Percentiles rank a stretch among this genome's conserved stretches.
Conservation (phyloP, 2,329 filamentous ascomycete genomes). For the Monilinia laxa region DNA sequence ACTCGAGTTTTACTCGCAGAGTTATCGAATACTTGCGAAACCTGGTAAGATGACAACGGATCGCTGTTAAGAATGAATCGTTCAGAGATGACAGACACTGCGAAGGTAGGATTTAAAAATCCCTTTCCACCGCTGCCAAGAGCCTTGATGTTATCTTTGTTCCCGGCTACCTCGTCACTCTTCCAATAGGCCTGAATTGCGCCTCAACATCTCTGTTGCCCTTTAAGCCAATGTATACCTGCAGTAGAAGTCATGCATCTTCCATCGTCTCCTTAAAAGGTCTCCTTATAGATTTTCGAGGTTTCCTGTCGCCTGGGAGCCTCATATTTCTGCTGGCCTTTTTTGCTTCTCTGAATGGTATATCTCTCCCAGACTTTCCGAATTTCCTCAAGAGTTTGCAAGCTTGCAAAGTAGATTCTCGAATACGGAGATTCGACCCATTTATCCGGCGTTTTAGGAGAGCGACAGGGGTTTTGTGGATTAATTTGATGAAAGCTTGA, state of each 20-base stretch:
- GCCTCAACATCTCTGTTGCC: neutral
- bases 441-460: constrained; percentile 3
- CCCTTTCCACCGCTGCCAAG: neutral
- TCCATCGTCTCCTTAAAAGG: too few relatives aligned
- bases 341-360: neutral
- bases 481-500: neutral
- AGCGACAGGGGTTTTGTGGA: neutral
- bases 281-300: neutral
- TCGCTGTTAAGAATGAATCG: neutral
- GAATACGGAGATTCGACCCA: constrained; percentile 6
- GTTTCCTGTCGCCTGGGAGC: neutral
- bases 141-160: neutral
- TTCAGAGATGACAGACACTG: neutral
- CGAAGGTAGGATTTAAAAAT: neutral
- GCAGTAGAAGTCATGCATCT: neutral
- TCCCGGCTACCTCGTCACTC: neutral
- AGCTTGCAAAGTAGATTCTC: neutral
- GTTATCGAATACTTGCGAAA: constrained; percentile 2
- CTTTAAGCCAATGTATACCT: neutral
- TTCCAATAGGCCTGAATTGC: neutral
- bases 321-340: neutral
- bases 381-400: constrained; percentile 7
- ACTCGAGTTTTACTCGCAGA: neutral
- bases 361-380: constrained; percentile 15
- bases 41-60: neutral